Evolutionary conservation across 495 filamentous ascomycete species (phyloP), one percentile per base, ranked within the genome.

Genomic region (Copromyces sp.): DNA sequence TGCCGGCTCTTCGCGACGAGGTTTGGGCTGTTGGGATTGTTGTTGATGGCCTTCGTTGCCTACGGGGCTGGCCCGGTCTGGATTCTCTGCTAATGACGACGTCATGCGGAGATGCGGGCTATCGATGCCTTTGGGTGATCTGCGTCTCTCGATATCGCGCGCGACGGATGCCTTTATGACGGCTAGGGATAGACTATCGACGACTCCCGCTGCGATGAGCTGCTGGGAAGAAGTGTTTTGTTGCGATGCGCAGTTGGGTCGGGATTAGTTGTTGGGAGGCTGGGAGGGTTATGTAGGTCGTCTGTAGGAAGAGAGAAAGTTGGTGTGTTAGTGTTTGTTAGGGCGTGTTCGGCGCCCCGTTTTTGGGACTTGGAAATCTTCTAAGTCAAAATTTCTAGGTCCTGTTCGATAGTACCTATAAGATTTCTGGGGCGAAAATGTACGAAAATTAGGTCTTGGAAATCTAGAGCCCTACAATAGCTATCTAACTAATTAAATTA

Each of bases 51-150:
- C 47, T 41, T 75, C 70, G 72, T 77, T 70, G 73, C 75, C 71
- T 74, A 74, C 73, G 74, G 78, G 80, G 74, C 72, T 72, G 72
- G 73, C 80, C 76, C 75, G 76, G 72, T 76, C 73, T 42, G 74
- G 73, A 74, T 39, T 45, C 45, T 42, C 78, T 71, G 70, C 80
- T 78, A 77, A 78, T 73, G 80, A 73, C 80, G 80, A 81, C 80
- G 80, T 78, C 80, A 81, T 81, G 75, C 78, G 80, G 76, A 74
- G 74, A 73, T 69, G 70, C 39, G 65, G 72, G 45, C 20, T 39
- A 70, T 68, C 73, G 39, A 75, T 59, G 69, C 44, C 39, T 24
- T 73, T 70, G 70, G 45, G 72, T 59, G 69, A 70, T 70, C 72
- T 44, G 35, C 65, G 73, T 71, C 68, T 70, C 59, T 77, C 47